Conservation (phyloP, 768 basidiomycete genomes). For the Amyloporia xantha region DNA sequence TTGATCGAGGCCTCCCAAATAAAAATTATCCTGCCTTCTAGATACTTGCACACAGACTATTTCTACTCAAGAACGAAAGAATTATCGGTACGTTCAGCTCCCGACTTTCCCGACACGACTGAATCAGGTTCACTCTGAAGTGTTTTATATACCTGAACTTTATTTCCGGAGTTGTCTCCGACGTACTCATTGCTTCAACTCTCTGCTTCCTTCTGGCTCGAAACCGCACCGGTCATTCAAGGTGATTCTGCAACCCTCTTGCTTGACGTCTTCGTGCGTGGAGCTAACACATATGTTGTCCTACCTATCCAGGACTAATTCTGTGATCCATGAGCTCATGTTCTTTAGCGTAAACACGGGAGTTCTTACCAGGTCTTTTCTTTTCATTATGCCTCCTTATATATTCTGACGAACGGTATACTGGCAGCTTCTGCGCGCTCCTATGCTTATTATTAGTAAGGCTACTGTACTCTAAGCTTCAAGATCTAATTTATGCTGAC, state of each 20-base stretch:
- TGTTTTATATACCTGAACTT: constrained; percentile 6
- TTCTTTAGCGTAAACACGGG: constrained; percentile 22
- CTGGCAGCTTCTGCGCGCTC: constrained; percentile 12
- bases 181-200: constrained; percentile 15
- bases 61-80: background rate
- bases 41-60: background rate
- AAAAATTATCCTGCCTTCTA: no score
- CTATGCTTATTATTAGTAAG: constrained; percentile 17
- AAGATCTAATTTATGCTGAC: background rate
- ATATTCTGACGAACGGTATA: no score
- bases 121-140: no score
- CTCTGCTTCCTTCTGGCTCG: constrained; percentile 15
- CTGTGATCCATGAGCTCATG: constrained; percentile 15
- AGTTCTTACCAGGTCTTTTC: constrained; percentile 20
- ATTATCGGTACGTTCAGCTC: background rate
- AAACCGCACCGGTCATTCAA: constrained; percentile 10
- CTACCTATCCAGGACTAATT: constrained; percentile 10
- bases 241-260: constrained; percentile 1
- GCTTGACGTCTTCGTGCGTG: background rate
- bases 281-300: background rate
- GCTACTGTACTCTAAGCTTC: background rate
- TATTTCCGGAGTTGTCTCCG: constrained; percentile 16
- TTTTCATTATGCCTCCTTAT: no score
- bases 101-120: background rate
- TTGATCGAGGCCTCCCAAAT: no score